phyloP scores from a whole-genome alignment of 345 rosid genomes.

The Camelina laxa region DNA sequence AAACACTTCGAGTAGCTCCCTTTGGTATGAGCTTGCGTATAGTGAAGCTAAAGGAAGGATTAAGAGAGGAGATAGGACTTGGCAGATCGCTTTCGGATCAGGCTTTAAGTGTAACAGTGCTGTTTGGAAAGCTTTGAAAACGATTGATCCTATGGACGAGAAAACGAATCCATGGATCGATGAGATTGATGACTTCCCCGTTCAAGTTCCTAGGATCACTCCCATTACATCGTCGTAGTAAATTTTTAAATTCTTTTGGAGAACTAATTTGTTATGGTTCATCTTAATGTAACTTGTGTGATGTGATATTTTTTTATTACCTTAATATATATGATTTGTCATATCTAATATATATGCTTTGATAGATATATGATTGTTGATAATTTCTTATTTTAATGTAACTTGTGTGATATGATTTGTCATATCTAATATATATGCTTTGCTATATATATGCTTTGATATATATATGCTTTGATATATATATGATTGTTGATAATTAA shows the following conservation, averaged over 20 bases:
- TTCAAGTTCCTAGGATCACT: slow-evolving; percentile 63
- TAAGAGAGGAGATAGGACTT: slow-evolving; percentile 76
- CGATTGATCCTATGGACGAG: slow-evolving; percentile 69
- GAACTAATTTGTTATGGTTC: slow-evolving; percentile 12
- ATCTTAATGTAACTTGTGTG: slow-evolving; percentile 17
- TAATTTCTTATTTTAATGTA: too few relatives aligned
- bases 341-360: too few relatives aligned
- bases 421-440: too few relatives aligned
- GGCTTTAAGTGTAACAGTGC: slow-evolving; percentile 98
- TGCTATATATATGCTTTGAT: too few relatives aligned
- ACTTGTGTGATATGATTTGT: too few relatives aligned
- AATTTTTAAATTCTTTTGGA: slow-evolving; percentile 8
- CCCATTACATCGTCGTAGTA: slow-evolving; percentile 33
- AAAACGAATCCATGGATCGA: slow-evolving; percentile 78
- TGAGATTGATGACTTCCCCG: slow-evolving; percentile 81
- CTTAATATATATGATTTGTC: slow-evolving; percentile 13
- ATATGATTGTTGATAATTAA: too few relatives aligned
- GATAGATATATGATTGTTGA: too few relatives aligned
- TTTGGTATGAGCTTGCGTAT: slow-evolving; percentile 92
- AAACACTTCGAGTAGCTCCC: slow-evolving; percentile 87
- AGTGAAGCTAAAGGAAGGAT: slow-evolving; percentile 88
- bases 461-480: too few relatives aligned
- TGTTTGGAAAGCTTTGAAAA: slow-evolving; percentile 80
- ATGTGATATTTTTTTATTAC: slow-evolving; percentile 20
- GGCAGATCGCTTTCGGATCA: slow-evolving; percentile 97